Evolutionary conservation across 225 moss, liverwort and hornwort genomes (phyloP).

Genomic region (Climacium dendroides): DNA sequence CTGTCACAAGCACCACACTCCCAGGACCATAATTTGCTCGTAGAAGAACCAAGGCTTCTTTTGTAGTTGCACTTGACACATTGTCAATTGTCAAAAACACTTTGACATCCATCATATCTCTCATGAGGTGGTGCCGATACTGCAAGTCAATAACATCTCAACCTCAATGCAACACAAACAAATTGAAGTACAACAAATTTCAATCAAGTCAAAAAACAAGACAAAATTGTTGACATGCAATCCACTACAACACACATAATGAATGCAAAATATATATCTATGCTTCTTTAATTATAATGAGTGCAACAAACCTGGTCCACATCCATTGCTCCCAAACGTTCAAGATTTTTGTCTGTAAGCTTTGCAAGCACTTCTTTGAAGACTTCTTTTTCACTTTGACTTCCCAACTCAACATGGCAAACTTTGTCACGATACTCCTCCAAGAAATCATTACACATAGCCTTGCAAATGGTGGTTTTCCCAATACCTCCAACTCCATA

Average conservation of each 20-base stretch:
- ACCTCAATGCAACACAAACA: not conserved
- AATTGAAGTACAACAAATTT: not conserved
- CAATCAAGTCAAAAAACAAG: fast-evolving
- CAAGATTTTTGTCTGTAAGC: not conserved
- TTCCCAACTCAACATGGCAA: not conserved
- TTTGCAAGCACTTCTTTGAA: not conserved
- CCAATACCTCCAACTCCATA: conserved; percentile 3
- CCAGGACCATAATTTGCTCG: not conserved
- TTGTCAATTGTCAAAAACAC: conserved; percentile 13
- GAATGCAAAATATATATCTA: fast-evolving
- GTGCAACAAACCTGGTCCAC: not conserved
- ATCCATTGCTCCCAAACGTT: not conserved
- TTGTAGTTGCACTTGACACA: not conserved
- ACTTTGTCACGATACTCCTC: not conserved
- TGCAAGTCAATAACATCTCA: not conserved
- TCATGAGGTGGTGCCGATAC: not conserved
- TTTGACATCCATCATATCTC: not conserved
- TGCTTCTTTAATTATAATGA: not conserved
- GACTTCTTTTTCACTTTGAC: not conserved
- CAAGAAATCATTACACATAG: not conserved
- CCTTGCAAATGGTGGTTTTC: not conserved
- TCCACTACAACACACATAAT: fast-evolving
- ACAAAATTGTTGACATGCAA: fast-evolving
- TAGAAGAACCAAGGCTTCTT: not conserved
- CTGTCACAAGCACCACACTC: not conserved